Evolutionary conservation across 805 yeast species (phyloP), one percentile per base, ranked within the genome.

Genomic region (Cephaloascus albidus): DNA sequence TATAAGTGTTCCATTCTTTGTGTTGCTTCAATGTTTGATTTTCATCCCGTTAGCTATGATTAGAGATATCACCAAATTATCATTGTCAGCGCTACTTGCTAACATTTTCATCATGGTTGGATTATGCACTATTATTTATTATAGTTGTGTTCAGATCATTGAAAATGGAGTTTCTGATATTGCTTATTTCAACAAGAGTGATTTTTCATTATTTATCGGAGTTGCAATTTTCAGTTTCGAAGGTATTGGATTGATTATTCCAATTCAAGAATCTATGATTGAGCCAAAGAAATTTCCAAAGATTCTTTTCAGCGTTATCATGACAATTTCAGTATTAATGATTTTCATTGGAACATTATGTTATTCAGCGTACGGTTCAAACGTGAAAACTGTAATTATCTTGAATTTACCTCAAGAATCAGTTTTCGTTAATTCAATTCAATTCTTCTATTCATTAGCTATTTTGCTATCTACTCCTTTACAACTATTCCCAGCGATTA

Each of bases 161-260:
- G 41, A 46, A 0, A 54, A 61, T 40, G 76, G 80, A 2, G 55
- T 70, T 1, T 78, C 78, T 1, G 65, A 63, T 2, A 63, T 65
- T 18, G 56, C 58, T 37, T 54, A 59, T 27, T 72, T 83, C 59
- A 83, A 83, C 54, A 44, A 62, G 23, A 63, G 69, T 3, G 69
- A 69, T 38, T 84, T 85, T 69, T 76, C 90, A 0, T 58, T 85
- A 36, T 84, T 84, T 51, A 78, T 84, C 38, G 94, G 94, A 6
- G 85, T 85, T 4, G 89, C 90, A 2, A 84, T 85, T 23, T 85
- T 85, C 63, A 87, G 93, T n/a, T 85, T 83, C 53, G 94, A 85
- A 60, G 94, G 94, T 1, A 83, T 85, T 41, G 93, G 94, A 0
- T 63, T 85, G 36, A 81, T 85, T 37, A 80, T 85, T 18, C 94